Conservation (phyloP, 2,329 filamentous ascomycete species). For the Botrytis hyacinthi region DNA sequence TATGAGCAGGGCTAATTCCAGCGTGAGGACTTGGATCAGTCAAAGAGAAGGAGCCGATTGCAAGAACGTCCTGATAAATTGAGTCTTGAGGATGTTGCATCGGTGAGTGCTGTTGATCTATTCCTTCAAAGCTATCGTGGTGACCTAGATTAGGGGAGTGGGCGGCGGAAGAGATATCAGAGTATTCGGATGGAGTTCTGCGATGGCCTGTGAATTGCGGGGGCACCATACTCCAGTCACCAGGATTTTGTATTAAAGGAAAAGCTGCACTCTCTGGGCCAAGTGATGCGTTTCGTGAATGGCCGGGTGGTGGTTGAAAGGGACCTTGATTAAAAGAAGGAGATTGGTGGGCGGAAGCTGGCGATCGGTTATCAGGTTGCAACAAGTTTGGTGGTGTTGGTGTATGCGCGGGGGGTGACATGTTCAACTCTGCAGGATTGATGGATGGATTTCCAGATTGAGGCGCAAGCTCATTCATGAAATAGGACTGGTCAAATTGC, state of each 20-base stretch:
- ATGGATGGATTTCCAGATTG: conserved; percentile 45
- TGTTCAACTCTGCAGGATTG: conserved; percentile 48
- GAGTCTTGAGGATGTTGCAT: conserved; percentile 73
- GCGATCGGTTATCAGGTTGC: conserved; percentile 38
- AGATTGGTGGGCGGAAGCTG: conserved; percentile 37
- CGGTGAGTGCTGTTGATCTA: conserved; percentile 72
- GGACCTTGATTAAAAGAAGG: conserved; percentile 37
- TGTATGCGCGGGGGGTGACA: conserved; percentile 44
- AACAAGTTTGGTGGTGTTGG: conserved; percentile 36
- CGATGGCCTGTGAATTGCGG: conserved; percentile 75
- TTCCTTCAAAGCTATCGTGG: conserved; percentile 75
- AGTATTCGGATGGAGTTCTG: conserved; percentile 84
- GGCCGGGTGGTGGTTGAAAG: conserved; percentile 37
- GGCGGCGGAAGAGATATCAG: conserved; percentile 82
- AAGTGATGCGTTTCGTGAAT: conserved; percentile 39
- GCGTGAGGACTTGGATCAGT: conserved; percentile 65
- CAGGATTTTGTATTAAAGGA: conserved; percentile 48
- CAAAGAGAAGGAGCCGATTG: conserved; percentile 77
- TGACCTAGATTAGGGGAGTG: conserved; percentile 79
- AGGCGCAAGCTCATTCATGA: conserved; percentile 50
- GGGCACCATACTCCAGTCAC: conserved; percentile 58
- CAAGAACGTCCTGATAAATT: conserved; percentile 75
- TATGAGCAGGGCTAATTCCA: conserved; percentile 75
- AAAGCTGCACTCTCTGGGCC: conserved; percentile 46
- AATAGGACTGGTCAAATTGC: conserved; percentile 61